These are phyloP conservation scores for Phyllostachys edulis DNA, from an alignment of 176 grass and related monocot species.

Conservation along the genomic window DNA sequence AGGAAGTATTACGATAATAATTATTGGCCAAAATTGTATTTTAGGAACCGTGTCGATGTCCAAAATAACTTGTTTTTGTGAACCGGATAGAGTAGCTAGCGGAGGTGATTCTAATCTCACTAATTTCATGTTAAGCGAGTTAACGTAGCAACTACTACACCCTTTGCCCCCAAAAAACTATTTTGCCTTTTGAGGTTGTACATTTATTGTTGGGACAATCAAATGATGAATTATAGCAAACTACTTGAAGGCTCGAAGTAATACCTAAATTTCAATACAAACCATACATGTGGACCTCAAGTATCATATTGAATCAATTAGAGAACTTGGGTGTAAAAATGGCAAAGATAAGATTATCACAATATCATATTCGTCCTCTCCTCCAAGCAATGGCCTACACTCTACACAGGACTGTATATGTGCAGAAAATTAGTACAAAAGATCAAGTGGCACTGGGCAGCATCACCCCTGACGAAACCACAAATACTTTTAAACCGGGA, in stretches of 20 bases:
- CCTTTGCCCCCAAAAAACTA: no score
- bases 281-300: neutral
- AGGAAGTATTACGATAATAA: no score
- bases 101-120: no score
- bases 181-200: no score
- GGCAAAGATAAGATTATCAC: neutral
- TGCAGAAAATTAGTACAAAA: neutral
- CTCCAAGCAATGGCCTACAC: neutral
- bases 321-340: neutral
- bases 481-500: neutral
- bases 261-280: neutral
- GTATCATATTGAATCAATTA: neutral
- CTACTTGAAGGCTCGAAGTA: neutral
- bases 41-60: no score
- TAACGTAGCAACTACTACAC: no score
- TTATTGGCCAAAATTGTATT: no score
- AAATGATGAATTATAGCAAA: neutral
- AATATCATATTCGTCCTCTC: neutral
- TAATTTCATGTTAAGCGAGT: no score
- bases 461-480: constrained; percentile 13
- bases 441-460: neutral
- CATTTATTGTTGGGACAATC: neutral
- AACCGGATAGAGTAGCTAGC: no score
- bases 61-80: no score
- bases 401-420: neutral